phyloP scores from a whole-genome alignment of 73 alveolate species.

The Tetrahymena malaccensis region DNA sequence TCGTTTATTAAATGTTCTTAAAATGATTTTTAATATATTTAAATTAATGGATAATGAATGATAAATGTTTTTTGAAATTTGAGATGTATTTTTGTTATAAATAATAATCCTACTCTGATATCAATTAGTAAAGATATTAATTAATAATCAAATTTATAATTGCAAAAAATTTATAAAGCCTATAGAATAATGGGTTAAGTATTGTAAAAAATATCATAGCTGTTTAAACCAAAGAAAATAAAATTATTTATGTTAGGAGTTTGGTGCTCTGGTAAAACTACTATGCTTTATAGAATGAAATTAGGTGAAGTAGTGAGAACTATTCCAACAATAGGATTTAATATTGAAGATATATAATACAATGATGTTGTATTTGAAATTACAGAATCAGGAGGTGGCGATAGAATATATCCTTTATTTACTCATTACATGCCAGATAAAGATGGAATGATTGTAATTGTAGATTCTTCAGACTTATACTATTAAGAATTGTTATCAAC shows the following conservation, averaged over 20 bases:
- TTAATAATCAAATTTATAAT: too few species aligned
- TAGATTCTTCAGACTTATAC: background rate
- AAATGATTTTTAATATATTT: too few species aligned
- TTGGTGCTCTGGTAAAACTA: background rate
- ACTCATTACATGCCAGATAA: background rate
- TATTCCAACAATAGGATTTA: background rate
- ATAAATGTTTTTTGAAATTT: too few species aligned
- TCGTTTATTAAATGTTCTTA: too few species aligned
- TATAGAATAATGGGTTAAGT: background rate
- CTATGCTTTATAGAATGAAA: background rate
- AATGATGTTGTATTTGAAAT: background rate
- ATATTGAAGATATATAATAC: background rate
- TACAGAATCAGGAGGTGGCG: background rate
- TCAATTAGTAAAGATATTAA: too few species aligned
- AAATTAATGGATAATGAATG: too few species aligned
- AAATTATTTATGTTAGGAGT: background rate
- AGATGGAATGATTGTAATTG: background rate
- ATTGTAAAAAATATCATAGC: background rate
- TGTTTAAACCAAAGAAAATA: constrained; percentile 8
- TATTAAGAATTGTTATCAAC: too few species aligned
- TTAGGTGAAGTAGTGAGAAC: background rate
- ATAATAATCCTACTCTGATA: too few species aligned
- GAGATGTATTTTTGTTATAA: too few species aligned
- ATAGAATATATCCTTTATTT: background rate
- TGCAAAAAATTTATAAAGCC: too few species aligned